Evolutionary conservation across 805 yeast genomes (phyloP), one percentile per base, ranked within the genome.

Genomic region (Lachancea meyersii): DNA sequence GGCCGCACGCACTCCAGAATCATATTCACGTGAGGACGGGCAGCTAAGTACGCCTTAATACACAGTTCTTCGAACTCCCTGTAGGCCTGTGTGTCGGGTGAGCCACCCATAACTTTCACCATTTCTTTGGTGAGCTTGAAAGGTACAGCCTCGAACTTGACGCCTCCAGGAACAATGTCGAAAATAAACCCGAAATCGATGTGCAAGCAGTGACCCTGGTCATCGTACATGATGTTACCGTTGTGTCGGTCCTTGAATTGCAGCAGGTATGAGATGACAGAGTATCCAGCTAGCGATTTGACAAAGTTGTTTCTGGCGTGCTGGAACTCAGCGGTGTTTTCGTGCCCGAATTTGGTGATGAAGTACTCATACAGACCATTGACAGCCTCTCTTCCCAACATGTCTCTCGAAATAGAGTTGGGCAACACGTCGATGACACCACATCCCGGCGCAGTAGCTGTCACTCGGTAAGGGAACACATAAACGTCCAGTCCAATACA

Each of bases 161-260:
- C 97, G 27, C 98, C 98, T 51, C 99, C 99, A 8, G 99, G 99
- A 26, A 86, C 97, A 63, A 93, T 93, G 67, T 93, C 99, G 61
- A 93, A 94, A 56, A 96, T 89, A 73, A 93, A 93, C 3, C 99
- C 99, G 68, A 93, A 93, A 67, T 93, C 99, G 64, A 94, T 86
- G 64, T 93, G 99, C 48, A 94, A 69, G 48, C 94, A 78, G 60
- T 93, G 96, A 4, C 99, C 99, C 55, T 86, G 83, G 47, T 82
- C 86, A 60, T 93, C 98, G 58, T 93, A 86, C 86, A 93, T 82
- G 49, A 93, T 91, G 63, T 93, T 93, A 63, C 99, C 99, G 66
- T 93, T 93, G 65, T 93, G 99, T 58, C 99, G 78, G 67, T 93
- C 99, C 59, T 94, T 94, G 67, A 93, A 86, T 58, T 91, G 97